Evolutionary conservation across 768 basidiomycete species (phyloP).

Genomic region (Suillus cothurnatus): DNA sequence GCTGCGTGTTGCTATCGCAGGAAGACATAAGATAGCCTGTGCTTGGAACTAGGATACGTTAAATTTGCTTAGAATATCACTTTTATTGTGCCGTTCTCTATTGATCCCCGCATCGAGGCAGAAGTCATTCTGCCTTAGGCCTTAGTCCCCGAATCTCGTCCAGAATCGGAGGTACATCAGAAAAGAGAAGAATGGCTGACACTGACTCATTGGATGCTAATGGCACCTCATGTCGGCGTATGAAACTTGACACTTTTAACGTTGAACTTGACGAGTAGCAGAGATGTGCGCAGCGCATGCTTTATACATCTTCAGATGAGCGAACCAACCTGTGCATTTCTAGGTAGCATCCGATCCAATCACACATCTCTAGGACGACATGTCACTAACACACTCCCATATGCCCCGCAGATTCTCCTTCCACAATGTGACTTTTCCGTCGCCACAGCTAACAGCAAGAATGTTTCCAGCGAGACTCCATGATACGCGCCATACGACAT

Average conservation of each 20-base stretch:
- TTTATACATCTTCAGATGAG: constrained; percentile 8
- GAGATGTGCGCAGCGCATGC: constrained; percentile 45
- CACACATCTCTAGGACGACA: constrained; percentile 64
- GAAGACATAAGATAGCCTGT: constrained; percentile 49
- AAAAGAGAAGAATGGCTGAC: constrained; percentile 61
- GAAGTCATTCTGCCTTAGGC: not conserved
- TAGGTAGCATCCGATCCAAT: constrained; percentile 2
- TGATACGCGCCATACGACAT: constrained; percentile 98
- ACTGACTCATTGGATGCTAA: constrained; percentile 50
- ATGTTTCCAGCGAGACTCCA: constrained; percentile 98
- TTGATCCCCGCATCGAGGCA: constrained; percentile 42
- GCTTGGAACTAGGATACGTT: constrained; percentile 45
- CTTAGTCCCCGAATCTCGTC: constrained; percentile 41
- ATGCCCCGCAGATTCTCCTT: constrained; percentile 94
- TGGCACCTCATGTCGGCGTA: constrained; percentile 55
- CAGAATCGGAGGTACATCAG: constrained; percentile 53
- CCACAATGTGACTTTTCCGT: constrained; percentile 98
- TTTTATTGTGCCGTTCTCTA: constrained; percentile 59
- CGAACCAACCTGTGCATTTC: constrained; percentile 10
- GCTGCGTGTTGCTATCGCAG: no score
- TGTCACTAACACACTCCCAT: constrained; percentile 97
- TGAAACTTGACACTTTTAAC: constrained; percentile 44
- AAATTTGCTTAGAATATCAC: constrained; percentile 67
- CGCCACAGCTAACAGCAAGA: constrained; percentile 94
- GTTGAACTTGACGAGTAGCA: not conserved